Base-by-base conservation (phyloP, 2,329 filamentous ascomycete species). In the Magnaporthiopsis incrustans region DNA sequence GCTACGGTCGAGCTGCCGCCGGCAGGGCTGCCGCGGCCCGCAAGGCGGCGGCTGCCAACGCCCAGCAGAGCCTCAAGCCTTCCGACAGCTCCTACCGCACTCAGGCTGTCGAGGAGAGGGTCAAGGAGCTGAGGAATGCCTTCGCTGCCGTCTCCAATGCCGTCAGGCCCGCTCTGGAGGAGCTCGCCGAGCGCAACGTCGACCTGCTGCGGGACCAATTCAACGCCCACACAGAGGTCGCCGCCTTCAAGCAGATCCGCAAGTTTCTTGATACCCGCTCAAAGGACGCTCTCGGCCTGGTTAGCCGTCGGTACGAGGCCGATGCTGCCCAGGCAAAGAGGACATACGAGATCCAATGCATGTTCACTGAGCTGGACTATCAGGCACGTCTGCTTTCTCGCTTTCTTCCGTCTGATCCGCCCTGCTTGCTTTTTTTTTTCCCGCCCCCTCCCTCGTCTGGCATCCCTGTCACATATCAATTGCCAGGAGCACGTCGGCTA, bases 61-160 rank as follows among this genome's bases (percentile, higher is more conserved):
- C 44, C 18, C 44, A 53, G 44, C 44, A n/a, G 44, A 53, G 44
- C 44, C 44, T 53, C 44, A 53, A 53, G 44, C 44, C 44, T 7
- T 11, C 60, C 60, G 60, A 62, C 35, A n/a, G 60, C 25, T 62
- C 60, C n/a, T 56, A 33, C 38, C n/a, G 44, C n/a, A 79, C 82
- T 63, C 84, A 86, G 71, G 83, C 83, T 62, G 80, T 81, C 64
- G 83, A 85, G 68, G 84, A 86, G 72, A 85, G 89, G 64, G 85
- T 88, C 71, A 81, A 88, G 68, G 83, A 89, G 69, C 78, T 91
- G 69, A 88, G 88, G 73, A 84, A 85, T 64, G 80, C 80, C 30
- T 91, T 85, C 73, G 81, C 85, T n/a, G 78, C 82, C 65, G 82
- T 91, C 62, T 81, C 85, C 65, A 82, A 84, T 68, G 79, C 83